Base-by-base conservation (phyloP, 2,329 filamentous ascomycete species). In the Penicillium capsulatum region DNA sequence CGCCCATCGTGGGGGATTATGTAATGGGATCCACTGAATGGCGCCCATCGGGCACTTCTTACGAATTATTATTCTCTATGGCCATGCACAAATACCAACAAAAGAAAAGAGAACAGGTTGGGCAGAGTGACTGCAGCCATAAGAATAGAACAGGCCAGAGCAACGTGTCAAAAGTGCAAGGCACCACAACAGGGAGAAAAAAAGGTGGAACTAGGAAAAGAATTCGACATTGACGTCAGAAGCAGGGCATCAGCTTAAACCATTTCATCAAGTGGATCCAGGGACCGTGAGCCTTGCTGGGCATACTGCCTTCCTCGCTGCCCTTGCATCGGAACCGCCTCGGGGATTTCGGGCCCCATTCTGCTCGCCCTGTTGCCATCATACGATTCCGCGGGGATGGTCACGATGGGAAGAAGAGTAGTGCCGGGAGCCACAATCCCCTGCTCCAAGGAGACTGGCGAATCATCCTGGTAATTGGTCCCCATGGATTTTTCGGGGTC, bases 141-240 rank as follows among this genome's bases (percentile, higher is more conserved):
- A 43, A 43, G 20, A 40, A 46, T 46, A 38, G 13, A 15, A 38
- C 27, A 14, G 35, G 17, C 14, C 13, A 19, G n/a, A 19, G 29
- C 27, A 36, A 31, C 28, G 27, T 2, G 20, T 11, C 11, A 19
- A 31, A n/a, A 24, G 33, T 24, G 27, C 27, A 36, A 32, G 22
- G 15, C 19, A 30, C 14, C 6, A 17, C 11, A 13, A 36, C n/a
- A n/a, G n/a, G n/a, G 20, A 36, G 17, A 27, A 35, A 24, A 14
- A 47, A 44, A 39, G 38, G 34, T 38, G 35, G 35, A 38, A 41
- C 40, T 33, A 4, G 17, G 9, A 29, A 30, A 8, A 22, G 4
- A 27, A 36, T 20, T 10, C 7, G n/a, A 3, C n/a, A 20, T 39
- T 42, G 34, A 49, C 31, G 31, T 42, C 40, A 42, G 33, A 7